Conservation (phyloP, 2,329 filamentous ascomycete species). For the Penicillium sp. region DNA sequence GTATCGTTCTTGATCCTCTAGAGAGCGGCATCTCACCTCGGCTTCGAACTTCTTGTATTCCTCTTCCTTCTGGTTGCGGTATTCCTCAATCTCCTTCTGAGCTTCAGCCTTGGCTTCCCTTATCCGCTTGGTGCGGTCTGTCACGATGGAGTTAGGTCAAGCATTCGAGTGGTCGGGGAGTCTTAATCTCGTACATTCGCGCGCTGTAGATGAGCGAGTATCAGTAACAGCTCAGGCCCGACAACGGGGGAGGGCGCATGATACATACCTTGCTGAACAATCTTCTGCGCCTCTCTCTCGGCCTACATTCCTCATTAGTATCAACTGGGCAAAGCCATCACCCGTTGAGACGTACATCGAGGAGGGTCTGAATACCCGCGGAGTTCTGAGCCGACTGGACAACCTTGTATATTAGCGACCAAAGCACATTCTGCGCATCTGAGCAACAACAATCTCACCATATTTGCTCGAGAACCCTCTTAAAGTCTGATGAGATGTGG, state of each 20-base stretch:
- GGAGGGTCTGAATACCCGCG: slow-evolving; percentile 93
- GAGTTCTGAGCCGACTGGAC: slow-evolving; percentile 94
- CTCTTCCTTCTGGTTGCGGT: slow-evolving; percentile 81
- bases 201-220: slow-evolving; percentile 52
- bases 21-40: slow-evolving; percentile 49
- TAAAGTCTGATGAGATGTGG: slow-evolving; percentile 4
- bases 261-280: slow-evolving; percentile 83
- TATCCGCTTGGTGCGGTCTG: slow-evolving; percentile 92
- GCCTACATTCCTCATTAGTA: slow-evolving; percentile 54
- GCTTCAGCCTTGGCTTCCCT: slow-evolving; percentile 94
- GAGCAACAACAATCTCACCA: slow-evolving; percentile 23
- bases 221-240: slow-evolving; percentile 16
- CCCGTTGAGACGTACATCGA: slow-evolving; percentile 69
- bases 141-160: slow-evolving; percentile 10
- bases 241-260: neutral
- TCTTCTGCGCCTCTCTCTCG: slow-evolving; percentile 97
- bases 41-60: slow-evolving; percentile 95
- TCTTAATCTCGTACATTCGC: slow-evolving; percentile 66
- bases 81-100: slow-evolving; percentile 95
- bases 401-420: slow-evolving; percentile 9
- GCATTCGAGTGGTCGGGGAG: slow-evolving; percentile 4
- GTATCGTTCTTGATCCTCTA: neutral
- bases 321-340: slow-evolving; percentile 7
- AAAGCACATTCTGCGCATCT: neutral
- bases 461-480: slow-evolving; percentile 19